phyloP scores from a whole-genome alignment of 2,329 filamentous ascomycete genomes.

The Ceratocystis alfenasii region DNA sequence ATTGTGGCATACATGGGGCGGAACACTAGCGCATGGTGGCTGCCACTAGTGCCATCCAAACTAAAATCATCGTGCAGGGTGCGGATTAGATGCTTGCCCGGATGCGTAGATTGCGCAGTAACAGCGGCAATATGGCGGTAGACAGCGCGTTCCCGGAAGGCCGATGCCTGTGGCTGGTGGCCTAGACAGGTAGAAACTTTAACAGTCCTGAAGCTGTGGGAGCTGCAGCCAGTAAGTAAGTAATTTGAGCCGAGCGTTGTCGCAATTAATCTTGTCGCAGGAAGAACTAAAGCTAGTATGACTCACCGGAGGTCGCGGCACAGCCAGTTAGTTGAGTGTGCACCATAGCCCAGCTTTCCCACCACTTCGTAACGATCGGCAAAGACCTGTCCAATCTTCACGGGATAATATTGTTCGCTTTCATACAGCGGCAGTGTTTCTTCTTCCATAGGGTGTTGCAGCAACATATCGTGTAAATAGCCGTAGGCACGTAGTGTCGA shows the following conservation, averaged over 20 bases:
- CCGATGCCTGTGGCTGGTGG: constrained; percentile 4
- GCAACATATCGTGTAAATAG: constrained; percentile 21
- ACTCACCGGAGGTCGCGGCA: constrained; percentile 25
- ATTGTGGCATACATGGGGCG: constrained; percentile 19
- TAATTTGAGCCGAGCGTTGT: not conserved
- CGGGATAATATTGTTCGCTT: constrained; percentile 25
- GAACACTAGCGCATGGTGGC: constrained; percentile 16
- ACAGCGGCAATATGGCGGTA: constrained; percentile 15
- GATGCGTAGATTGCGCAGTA: constrained; percentile 11
- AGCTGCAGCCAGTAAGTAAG: constrained; percentile 9
- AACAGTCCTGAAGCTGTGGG: constrained; percentile 8
- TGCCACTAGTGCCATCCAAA: constrained; percentile 11
- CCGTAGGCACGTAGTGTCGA: constrained; percentile 12
- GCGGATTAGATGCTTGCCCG: constrained; percentile 17
- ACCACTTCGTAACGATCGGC: constrained; percentile 25
- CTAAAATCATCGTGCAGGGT: constrained; percentile 16
- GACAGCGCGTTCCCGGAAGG: constrained; percentile 4
- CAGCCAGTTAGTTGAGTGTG: constrained; percentile 26
- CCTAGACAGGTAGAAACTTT: constrained; percentile 15
- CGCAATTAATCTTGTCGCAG: not conserved
- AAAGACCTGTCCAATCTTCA: constrained; percentile 25
- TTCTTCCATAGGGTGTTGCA: constrained; percentile 25
- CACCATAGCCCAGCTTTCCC: constrained; percentile 27
- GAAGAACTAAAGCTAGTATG: not conserved
- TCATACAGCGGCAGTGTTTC: constrained; percentile 25